Base-by-base conservation (phyloP, 164 flowering plant species). In the Amborella trichopoda region DNA sequence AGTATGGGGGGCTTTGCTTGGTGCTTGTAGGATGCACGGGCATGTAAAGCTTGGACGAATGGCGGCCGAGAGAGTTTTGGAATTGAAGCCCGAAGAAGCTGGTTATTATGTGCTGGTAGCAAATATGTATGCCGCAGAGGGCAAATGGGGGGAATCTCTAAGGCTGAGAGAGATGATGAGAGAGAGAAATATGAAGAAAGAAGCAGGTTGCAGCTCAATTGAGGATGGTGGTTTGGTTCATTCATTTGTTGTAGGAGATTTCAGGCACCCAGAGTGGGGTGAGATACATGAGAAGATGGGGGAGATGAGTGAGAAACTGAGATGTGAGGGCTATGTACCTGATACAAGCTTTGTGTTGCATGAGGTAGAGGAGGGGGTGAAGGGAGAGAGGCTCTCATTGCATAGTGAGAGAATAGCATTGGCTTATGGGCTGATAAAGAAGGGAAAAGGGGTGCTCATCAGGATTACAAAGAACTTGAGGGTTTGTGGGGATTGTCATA, bases 401-500 rank as follows among this genome's bases (percentile, higher is more conserved):
- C 51, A 48, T 22, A 32, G 51, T 48, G 51, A 48, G 51, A 48
- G 51, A 48, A 48, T 48, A 32, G 51, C 51, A 12, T 21, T 48
- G 40, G 51, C 51, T 14, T 33, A 21, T 48, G 51, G 51, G 26
- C 51, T 48, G 14, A 16, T 48, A 22, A 48, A 48, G 40, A 32
- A 22, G 16, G 51, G 51, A 5, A n/a, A 22, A 21, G 41, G 51
- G 6, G 23, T 48, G 5, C 40, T 40, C 8, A 48, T 48, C 6
- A 48, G 51, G 51, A 48, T 48, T 6, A 20, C 51, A 11, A 48
- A 48, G 51, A 48, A 48, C 51, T 48, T 48, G 51, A 48, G 51
- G 34, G 27, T 48, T 6, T n/a, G n/a, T n/a, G n/a, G n/a, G n/a
- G n/a, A n/a, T n/a, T n/a, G n/a, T n/a, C n/a, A n/a, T n/a, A n/a